Conservation (phyloP, 805 yeast species). For the Barnettozyma sucrosica region DNA sequence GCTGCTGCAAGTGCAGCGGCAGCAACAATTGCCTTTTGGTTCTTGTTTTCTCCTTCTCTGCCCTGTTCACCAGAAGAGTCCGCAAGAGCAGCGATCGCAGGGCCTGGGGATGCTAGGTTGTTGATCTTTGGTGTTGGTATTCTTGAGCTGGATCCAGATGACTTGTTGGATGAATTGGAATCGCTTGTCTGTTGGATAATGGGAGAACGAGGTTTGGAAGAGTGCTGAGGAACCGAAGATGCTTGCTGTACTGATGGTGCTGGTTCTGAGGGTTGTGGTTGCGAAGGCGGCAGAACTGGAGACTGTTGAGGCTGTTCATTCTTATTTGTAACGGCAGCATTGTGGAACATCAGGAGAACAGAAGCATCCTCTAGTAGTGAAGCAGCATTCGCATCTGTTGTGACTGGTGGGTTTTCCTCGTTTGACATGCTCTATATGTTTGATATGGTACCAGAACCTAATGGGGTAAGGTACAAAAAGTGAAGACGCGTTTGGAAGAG, state of each 20-base stretch:
- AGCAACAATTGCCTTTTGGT: constrained; percentile 56
- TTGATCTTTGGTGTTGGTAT: constrained; percentile 14
- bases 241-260: not conserved
- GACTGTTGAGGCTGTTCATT: not conserved
- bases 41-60: constrained; percentile 16
- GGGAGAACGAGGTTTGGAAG: not conserved
- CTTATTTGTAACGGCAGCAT: constrained; percentile 35
- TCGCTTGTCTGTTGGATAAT: not conserved
- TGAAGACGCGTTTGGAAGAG: not conserved
- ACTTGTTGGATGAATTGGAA: not conserved
- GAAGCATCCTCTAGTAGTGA: constrained; percentile 53
- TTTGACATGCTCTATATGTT: constrained; percentile 3
- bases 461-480: not conserved
- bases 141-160: constrained; percentile 4
- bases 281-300: not conserved
- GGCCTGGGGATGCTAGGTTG: constrained; percentile 38
- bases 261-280: constrained; percentile 1
- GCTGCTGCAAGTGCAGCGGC: constrained; percentile 85
- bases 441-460: not conserved
- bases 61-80: constrained; percentile 18
- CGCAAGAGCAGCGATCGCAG: constrained; percentile 37
- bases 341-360: constrained; percentile 55
- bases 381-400: not conserved
- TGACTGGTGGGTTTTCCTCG: not conserved
- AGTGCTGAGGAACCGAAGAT: not conserved